These are phyloP conservation scores for Filosporella fistucella DNA, from an alignment of 495 filamentous ascomycete genomes.

Conservation along the genomic window DNA sequence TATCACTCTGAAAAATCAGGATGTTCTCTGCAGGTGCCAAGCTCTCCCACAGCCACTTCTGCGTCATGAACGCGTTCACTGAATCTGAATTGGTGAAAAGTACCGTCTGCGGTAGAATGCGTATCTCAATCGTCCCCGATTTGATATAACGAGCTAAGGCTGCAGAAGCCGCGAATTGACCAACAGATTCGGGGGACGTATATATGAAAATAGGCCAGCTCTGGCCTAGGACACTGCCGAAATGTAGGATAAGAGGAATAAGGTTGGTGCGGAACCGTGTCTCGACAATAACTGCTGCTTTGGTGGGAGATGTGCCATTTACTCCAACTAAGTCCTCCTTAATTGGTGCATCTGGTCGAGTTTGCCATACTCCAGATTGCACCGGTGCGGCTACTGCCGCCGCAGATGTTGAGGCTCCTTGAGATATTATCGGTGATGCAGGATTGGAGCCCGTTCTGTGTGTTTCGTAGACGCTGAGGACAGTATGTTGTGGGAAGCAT, in stretches of 20 bases:
- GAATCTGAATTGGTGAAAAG: slow-evolving; percentile 18
- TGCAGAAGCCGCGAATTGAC: slow-evolving; percentile 14
- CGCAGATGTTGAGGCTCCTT: neutral
- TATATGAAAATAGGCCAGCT: slow-evolving; percentile 29
- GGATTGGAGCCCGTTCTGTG: neutral
- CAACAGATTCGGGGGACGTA: slow-evolving; percentile 18
- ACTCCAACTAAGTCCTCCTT: neutral
- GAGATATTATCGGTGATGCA: neutral
- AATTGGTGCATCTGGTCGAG: neutral
- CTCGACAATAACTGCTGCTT: slow-evolving; percentile 22
- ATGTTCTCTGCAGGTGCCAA: slow-evolving; percentile 26
- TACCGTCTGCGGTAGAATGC: slow-evolving; percentile 16
- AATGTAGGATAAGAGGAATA: slow-evolving; percentile 26
- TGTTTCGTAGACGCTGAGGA: slow-evolving; percentile 4
- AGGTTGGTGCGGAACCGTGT: slow-evolving; percentile 17
- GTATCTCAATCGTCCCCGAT: slow-evolving; percentile 7
- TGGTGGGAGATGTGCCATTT: slow-evolving; percentile 15
- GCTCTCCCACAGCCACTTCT: slow-evolving; percentile 27
- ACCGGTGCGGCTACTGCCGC: neutral
- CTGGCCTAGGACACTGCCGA: slow-evolving; percentile 26
- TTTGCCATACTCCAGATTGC: neutral
- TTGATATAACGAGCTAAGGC: slow-evolving; percentile 14
- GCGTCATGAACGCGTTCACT: slow-evolving; percentile 16
- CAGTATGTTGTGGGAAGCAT: slow-evolving; percentile 15
- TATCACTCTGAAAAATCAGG: slow-evolving; percentile 31